Percentiles rank a stretch among this genome's conserved stretches.
Evolutionary conservation across 2,329 filamentous ascomycete species (phyloP).

Genomic region (Lasiodiplodia theobromae): DNA sequence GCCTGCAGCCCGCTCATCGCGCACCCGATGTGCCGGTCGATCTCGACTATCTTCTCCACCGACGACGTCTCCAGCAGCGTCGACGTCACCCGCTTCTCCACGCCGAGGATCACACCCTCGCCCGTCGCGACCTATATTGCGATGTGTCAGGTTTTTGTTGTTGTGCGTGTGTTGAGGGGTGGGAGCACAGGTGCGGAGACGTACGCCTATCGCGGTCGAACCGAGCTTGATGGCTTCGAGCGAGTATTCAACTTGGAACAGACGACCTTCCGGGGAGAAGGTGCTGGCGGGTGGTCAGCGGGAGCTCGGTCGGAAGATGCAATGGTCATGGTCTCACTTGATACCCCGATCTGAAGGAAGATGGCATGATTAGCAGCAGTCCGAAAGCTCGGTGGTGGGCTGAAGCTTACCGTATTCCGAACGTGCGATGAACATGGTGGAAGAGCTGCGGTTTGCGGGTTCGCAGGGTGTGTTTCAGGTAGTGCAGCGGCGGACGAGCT

Average conservation of each 20-base stretch:
- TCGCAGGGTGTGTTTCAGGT: conserved; percentile 31
- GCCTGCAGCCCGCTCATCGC: conserved; percentile 98
- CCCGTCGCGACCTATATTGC: conserved; percentile 78
- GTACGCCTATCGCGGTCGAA: conserved; percentile 92
- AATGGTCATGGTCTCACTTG: conserved; percentile 70
- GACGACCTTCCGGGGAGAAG: conserved; percentile 98
- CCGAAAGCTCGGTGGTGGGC: conserved; percentile 35
- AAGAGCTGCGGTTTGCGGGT: conserved; percentile 34
- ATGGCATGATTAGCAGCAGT: conserved; percentile 35
- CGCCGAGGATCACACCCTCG: conserved; percentile 93
- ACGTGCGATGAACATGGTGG: conserved; percentile 87
- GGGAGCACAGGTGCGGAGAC: conserved; percentile 35
- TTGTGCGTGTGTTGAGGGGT: conserved; percentile 6
- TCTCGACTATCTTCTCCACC: conserved; percentile 99
- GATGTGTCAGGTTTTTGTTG: not conserved
- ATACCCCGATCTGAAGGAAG: conserved; percentile 83
- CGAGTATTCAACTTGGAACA: conserved; percentile 99
- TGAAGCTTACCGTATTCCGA: conserved; percentile 91
- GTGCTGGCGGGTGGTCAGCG: conserved; percentile 67
- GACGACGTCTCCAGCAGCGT: conserved; percentile 97
- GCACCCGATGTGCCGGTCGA: conserved; percentile 97
- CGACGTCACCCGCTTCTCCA: conserved; percentile 98
- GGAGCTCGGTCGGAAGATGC: conserved; percentile 30
- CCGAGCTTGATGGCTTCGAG: conserved; percentile 99
- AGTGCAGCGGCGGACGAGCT: conserved; percentile 9